Percentiles rank a stretch among this genome's conserved stretches.
Evolutionary conservation across 2,329 filamentous ascomycete genomes (phyloP).

Genomic region (Albophoma yamanashiensis): DNA sequence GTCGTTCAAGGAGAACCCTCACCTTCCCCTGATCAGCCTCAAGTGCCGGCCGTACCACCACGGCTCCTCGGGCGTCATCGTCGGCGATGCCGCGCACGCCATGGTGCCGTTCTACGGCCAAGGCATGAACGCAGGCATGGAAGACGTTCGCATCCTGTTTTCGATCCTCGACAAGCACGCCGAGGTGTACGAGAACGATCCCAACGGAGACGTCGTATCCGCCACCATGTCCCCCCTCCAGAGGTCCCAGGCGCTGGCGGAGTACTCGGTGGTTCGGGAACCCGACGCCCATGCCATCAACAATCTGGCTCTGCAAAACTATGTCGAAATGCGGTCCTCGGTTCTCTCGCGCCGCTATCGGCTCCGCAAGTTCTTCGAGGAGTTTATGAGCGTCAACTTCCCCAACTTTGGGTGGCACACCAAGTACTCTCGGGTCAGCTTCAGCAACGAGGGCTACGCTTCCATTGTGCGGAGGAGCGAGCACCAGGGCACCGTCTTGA

Average conservation of each 20-base stretch:
- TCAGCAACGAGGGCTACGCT: slow-evolving; percentile 85
- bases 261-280: slow-evolving; percentile 65
- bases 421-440: slow-evolving; percentile 85
- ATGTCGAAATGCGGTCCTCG: slow-evolving; percentile 83
- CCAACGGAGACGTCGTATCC: slow-evolving; percentile 19
- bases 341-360: slow-evolving; percentile 71
- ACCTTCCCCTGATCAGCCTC: slow-evolving; percentile 85
- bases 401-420: slow-evolving; percentile 81
- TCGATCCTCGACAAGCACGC: slow-evolving; percentile 63
- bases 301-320: slow-evolving; percentile 83
- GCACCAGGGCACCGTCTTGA: slow-evolving; percentile 54
- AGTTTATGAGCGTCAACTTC: slow-evolving; percentile 65
- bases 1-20: slow-evolving; percentile 74
- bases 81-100: slow-evolving; percentile 92
- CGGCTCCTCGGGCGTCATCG: slow-evolving; percentile 63
- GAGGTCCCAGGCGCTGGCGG: slow-evolving; percentile 52
- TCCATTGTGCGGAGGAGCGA: slow-evolving; percentile 64
- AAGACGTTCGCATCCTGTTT: slow-evolving; percentile 87
- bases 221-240: slow-evolving; percentile 40
- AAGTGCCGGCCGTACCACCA: slow-evolving; percentile 88
- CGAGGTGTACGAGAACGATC: slow-evolving; percentile 31
- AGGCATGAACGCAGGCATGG: slow-evolving; percentile 92
- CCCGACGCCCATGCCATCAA: slow-evolving; percentile 84
- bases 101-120: slow-evolving; percentile 99
- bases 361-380: slow-evolving; percentile 76